phyloP scores from a whole-genome alignment of 1,139 yeast species.

The Kodamaea sp. region DNA sequence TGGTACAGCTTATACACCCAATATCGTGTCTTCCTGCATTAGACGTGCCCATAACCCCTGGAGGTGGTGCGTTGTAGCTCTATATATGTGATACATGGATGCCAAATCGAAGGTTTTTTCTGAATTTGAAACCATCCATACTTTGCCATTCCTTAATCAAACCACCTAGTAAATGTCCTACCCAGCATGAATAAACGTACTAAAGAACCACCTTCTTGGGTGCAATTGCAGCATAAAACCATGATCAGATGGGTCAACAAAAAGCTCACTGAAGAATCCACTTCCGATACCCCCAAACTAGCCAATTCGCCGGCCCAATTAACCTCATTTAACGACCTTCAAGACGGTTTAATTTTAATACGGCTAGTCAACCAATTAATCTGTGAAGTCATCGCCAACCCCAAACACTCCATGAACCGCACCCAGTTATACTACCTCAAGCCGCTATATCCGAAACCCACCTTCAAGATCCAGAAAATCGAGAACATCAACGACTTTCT shows the following conservation, averaged over 20 bases:
- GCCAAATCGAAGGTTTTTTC: too few species aligned
- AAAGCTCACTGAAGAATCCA: constrained; percentile 26
- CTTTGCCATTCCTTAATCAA: too few species aligned
- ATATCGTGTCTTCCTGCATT: too few species aligned
- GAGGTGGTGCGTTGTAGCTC: too few species aligned
- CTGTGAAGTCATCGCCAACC: constrained; percentile 19
- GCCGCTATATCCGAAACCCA: constrained; percentile 49
- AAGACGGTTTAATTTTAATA: constrained; percentile 43
- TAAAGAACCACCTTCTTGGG: constrained; percentile 31
- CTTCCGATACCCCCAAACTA: constrained; percentile 27
- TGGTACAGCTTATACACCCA: too few species aligned
- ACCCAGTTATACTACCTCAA: constrained; percentile 25
- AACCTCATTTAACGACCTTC: constrained; percentile 32
- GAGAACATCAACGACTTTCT: constrained; percentile 63
- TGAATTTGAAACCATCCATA: too few species aligned
- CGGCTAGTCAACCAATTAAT: constrained; percentile 36
- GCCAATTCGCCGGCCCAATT: constrained; percentile 13
- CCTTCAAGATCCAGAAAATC: constrained; percentile 56
- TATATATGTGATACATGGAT: too few species aligned
- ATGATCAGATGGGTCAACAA: constrained; percentile 50
- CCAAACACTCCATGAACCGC: constrained; percentile 16
- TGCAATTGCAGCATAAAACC: constrained; percentile 44
- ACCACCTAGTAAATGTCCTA: too few species aligned
- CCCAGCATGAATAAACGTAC: not conserved
- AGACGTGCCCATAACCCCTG: too few species aligned